A percentile compares a stretch with the other conserved stretches of the same genome.
phyloP scores from a whole-genome alignment of 2,329 filamentous ascomycete genomes.

The Calycina marina region DNA sequence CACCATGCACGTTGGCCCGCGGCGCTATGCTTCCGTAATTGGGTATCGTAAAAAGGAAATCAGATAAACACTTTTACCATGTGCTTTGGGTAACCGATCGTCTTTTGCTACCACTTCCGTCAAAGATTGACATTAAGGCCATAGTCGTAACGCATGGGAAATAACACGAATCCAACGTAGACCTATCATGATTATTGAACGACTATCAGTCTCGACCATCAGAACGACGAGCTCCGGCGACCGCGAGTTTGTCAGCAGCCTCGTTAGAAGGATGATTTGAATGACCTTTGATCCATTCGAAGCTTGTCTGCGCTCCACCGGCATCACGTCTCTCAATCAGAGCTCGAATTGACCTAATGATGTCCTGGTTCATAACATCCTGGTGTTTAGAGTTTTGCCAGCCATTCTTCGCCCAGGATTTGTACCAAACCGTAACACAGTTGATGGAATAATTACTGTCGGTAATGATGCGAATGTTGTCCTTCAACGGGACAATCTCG shows the following conservation, averaged over 20 bases:
- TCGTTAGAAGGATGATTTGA: constrained; percentile 57
- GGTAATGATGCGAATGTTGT: constrained; percentile 64
- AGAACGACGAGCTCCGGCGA: constrained; percentile 47
- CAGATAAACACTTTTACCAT: no score
- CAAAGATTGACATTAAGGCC: no score
- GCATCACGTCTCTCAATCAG: constrained; percentile 55
- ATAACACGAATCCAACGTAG: no score
- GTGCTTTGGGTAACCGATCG: no score
- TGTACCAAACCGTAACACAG: constrained; percentile 74
- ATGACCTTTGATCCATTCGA: constrained; percentile 88
- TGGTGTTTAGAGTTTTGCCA: constrained; percentile 65
- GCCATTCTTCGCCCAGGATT: constrained; percentile 56
- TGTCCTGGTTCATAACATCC: constrained; percentile 72
- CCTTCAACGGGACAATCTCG: constrained; percentile 53
- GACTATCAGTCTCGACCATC: no score
- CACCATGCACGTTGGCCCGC: no score
- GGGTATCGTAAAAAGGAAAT: no score
- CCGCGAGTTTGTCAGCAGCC: constrained; percentile 66
- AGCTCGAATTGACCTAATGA: constrained; percentile 58
- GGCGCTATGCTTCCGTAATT: no score
- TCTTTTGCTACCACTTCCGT: no score
- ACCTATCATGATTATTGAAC: no score
- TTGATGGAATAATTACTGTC: constrained; percentile 87
- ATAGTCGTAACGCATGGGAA: no score
- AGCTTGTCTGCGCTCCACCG: constrained; percentile 47